Evolutionary conservation across 495 filamentous ascomycete species (phyloP).

Genomic region (Tuber aestivum): DNA sequence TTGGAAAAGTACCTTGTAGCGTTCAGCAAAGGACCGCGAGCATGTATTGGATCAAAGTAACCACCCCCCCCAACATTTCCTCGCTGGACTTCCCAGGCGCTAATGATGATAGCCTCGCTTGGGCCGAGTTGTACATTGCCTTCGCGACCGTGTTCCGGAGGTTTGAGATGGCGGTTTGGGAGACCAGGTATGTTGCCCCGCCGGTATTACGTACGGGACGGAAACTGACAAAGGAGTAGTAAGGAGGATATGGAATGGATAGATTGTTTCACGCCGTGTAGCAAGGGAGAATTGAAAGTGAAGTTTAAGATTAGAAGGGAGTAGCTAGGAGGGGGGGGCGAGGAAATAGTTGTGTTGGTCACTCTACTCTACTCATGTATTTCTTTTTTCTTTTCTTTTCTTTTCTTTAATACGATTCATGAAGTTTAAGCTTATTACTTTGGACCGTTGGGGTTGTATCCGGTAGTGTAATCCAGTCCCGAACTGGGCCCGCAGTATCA

Average conservation of each 20-base stretch:
- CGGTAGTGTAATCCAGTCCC: background rate
- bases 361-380: background rate
- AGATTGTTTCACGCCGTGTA: conserved; percentile 13
- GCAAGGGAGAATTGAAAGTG: background rate
- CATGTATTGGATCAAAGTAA: conserved; percentile 30
- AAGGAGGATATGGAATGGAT: conserved; percentile 23
- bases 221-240: background rate
- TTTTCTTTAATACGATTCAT: background rate
- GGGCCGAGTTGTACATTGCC: conserved; percentile 23
- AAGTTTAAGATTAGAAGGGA: background rate
- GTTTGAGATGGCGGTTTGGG: conserved; percentile 14
- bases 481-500: too few relatives aligned
- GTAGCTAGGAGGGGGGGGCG: background rate
- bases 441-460: background rate
- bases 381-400: background rate
- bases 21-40: conserved; percentile 20
- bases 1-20: conserved; percentile 43
- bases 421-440: background rate
- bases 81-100: background rate
- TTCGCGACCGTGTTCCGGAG: conserved; percentile 19
- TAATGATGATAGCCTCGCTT: conserved; percentile 21
- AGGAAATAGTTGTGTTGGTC: background rate
- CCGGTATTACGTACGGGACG: background rate
- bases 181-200: conserved; percentile 5
- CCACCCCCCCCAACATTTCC: too few relatives aligned